Conservation (phyloP, 495 filamentous ascomycete species). For the Daldinia loculata region DNA sequence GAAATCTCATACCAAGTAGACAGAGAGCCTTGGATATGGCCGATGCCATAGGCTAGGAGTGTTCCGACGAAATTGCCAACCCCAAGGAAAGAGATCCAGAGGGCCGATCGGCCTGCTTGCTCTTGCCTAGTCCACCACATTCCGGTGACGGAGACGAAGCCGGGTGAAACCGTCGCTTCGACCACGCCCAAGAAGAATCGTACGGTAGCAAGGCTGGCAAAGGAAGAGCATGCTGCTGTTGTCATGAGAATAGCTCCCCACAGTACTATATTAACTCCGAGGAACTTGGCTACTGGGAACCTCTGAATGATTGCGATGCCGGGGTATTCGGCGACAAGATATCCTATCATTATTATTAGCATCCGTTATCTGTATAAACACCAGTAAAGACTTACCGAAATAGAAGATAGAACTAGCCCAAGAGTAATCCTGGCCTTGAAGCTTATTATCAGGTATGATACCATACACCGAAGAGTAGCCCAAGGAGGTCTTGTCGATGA, state of each 20-base stretch:
- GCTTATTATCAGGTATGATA: constrained; percentile 34
- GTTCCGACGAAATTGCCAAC: constrained; percentile 45
- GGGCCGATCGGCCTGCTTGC: constrained; percentile 48
- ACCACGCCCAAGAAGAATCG: constrained; percentile 36
- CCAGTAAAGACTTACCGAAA: constrained; percentile 27
- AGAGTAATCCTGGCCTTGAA: constrained; percentile 57
- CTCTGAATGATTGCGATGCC: constrained; percentile 59
- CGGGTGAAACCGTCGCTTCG: constrained; percentile 39
- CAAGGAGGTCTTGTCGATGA: constrained; percentile 36
- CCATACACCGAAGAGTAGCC: constrained; percentile 36
- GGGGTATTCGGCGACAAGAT: constrained; percentile 58
- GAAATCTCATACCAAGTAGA: constrained; percentile 44
- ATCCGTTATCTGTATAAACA: neutral
- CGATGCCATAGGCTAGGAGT: constrained; percentile 39
- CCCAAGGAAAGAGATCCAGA: constrained; percentile 55
- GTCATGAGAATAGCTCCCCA: constrained; percentile 37
- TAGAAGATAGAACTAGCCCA: constrained; percentile 53
- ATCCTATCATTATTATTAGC: constrained; percentile 29
- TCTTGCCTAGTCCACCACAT: constrained; percentile 42
- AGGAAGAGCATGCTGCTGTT: constrained; percentile 40
- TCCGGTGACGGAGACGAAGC: constrained; percentile 37
- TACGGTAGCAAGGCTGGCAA: constrained; percentile 30
- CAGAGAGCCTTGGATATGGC: constrained; percentile 38
- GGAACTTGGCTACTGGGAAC: constrained; percentile 58
- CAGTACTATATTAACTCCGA: constrained; percentile 37